These are phyloP conservation scores for Dothidotthia symphoricarpi DNA, from an alignment of 2,329 filamentous ascomycete genomes.

Conservation along the genomic window DNA sequence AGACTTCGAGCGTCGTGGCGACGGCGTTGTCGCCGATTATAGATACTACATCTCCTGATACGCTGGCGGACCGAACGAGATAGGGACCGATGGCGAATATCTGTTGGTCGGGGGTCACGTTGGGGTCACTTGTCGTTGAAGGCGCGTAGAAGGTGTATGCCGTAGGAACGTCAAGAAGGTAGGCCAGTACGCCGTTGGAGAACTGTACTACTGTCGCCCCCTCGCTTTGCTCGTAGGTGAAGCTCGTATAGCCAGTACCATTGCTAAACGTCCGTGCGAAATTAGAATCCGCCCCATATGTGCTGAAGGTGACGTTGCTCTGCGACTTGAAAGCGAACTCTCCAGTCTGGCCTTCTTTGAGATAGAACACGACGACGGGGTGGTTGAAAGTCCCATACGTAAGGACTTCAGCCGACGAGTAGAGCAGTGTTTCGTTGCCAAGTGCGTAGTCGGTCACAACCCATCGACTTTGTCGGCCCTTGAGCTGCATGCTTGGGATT, in stretches of 20 bases:
- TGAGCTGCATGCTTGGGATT: slow-evolving; percentile 50
- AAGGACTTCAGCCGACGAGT: slow-evolving; percentile 53
- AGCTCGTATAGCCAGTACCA: slow-evolving; percentile 21
- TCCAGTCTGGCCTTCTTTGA: slow-evolving; percentile 50
- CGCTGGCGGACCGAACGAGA: slow-evolving; percentile 41
- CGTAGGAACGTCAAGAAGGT: slow-evolving; percentile 54
- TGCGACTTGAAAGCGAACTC: slow-evolving; percentile 51
- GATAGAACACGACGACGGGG: slow-evolving; percentile 51
- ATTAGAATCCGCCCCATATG: slow-evolving; percentile 42
- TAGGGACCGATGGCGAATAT: slow-evolving; percentile 34
- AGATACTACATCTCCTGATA: slow-evolving; percentile 44
- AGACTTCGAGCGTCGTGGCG: slow-evolving; percentile 45
- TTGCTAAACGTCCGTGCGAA: slow-evolving; percentile 30
- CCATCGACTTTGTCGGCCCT: slow-evolving; percentile 56
- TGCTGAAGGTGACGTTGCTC: slow-evolving; percentile 42
- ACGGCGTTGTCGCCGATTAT: slow-evolving; percentile 50
- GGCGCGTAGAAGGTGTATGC: slow-evolving; percentile 60
- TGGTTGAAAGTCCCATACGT: slow-evolving; percentile 52
- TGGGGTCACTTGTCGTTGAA: slow-evolving; percentile 48
- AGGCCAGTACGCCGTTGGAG: slow-evolving; percentile 51
- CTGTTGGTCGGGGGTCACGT: slow-evolving; percentile 48
- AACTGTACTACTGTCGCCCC: slow-evolving; percentile 52
- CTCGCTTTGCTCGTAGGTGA: slow-evolving; percentile 50
- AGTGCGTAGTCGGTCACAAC: slow-evolving; percentile 55
- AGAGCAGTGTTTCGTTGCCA: slow-evolving; percentile 50